Conservation (phyloP, 2,329 filamentous ascomycete species). For the Metarhizium sp. region DNA sequence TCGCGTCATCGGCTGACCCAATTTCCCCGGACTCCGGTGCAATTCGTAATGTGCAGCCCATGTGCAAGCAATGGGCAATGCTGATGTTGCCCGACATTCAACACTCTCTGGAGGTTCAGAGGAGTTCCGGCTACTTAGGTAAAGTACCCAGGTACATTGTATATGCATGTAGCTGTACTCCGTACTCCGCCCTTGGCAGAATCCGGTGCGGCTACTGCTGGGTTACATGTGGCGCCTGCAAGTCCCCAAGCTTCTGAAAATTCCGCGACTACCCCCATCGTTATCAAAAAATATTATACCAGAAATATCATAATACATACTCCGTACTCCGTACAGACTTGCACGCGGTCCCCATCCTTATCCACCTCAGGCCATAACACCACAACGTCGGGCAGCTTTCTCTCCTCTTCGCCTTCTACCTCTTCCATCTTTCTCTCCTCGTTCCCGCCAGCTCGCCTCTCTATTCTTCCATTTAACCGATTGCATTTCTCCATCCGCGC, state of each 20-base stretch:
- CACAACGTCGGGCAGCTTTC: background rate
- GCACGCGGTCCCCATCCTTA: background rate
- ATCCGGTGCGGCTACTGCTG: background rate
- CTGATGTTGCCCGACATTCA: too few relatives aligned
- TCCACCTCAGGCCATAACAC: background rate
- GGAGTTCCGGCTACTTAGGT: too few relatives aligned
- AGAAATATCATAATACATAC: background rate
- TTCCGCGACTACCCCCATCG: background rate
- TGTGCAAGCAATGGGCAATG: too few relatives aligned
- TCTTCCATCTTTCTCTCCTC: background rate
- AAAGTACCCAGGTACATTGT: too few relatives aligned
- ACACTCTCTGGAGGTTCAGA: too few relatives aligned
- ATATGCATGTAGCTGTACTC: too few relatives aligned
- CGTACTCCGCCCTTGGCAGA: background rate
- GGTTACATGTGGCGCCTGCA: background rate
- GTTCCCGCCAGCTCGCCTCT: background rate
- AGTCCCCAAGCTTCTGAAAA: slow-evolving; percentile 2
- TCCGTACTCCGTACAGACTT: background rate
- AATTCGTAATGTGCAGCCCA: too few relatives aligned
- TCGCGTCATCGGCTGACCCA: too few relatives aligned
- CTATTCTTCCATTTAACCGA: background rate
- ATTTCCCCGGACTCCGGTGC: too few relatives aligned
- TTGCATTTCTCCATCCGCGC: background rate
- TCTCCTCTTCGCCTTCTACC: background rate
- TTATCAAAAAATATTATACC: slow-evolving; percentile 5